Percentiles rank a stretch among this genome's conserved stretches.
phyloP scores from a whole-genome alignment of 768 basidiomycete genomes.

The Tephrocybe sp. region DNA sequence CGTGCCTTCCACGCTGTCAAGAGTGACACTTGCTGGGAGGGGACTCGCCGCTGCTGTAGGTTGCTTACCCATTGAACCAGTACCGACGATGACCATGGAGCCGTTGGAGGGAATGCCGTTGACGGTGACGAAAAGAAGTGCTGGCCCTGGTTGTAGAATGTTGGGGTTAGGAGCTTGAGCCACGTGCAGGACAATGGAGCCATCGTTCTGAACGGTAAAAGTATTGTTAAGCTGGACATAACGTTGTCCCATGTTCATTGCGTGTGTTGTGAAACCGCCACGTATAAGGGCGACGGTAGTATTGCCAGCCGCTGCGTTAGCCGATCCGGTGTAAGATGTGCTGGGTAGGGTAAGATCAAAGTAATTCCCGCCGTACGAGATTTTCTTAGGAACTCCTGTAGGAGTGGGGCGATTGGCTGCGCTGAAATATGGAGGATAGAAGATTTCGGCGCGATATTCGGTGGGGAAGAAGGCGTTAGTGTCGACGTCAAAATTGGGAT shows the following conservation, averaged over 20 bases:
- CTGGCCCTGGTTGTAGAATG: constrained; percentile 87
- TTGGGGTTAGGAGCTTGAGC: constrained; percentile 81
- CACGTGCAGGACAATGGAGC: constrained; percentile 77
- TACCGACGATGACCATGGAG: constrained; percentile 73
- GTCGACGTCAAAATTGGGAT: constrained; percentile 87
- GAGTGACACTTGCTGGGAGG: constrained; percentile 33
- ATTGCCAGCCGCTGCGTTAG: constrained; percentile 70
- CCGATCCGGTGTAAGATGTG: constrained; percentile 59
- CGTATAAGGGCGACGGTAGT: constrained; percentile 76
- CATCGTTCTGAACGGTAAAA: constrained; percentile 73
- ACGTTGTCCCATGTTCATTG: constrained; percentile 87
- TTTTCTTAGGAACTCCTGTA: constrained; percentile 61
- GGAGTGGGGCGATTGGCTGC: constrained; percentile 65
- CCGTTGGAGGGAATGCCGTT: constrained; percentile 84
- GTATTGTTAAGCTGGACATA: constrained; percentile 79
- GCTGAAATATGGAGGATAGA: constrained; percentile 91
- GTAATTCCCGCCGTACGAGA: constrained; percentile 78
- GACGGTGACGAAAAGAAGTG: constrained; percentile 76
- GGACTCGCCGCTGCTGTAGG: constrained; percentile 38
- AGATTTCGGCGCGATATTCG: constrained; percentile 78
- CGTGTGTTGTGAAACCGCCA: constrained; percentile 80
- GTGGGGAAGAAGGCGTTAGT: constrained; percentile 63
- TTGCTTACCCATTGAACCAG: constrained; percentile 72
- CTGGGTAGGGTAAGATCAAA: constrained; percentile 77
- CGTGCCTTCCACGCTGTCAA: constrained; percentile 44